Base-by-base conservation (phyloP, 805 yeast species). In the Ogataea allantospora region DNA sequence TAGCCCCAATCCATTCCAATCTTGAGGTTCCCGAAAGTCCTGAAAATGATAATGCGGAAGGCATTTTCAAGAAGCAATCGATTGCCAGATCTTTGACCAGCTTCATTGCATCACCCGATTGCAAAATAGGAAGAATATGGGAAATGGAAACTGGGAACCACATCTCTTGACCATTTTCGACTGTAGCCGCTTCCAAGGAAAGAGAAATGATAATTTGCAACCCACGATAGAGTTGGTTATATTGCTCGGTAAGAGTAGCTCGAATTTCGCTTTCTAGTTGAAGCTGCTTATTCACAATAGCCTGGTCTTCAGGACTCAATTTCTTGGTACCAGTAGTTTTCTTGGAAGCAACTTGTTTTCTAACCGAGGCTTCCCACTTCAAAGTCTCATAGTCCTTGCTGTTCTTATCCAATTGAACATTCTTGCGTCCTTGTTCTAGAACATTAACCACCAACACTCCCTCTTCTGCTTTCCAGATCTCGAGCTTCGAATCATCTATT, bases 311-410 rank as follows among this genome's bases (percentile, higher is more conserved):
- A 47, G 78, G 82, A 3, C 95, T 72, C 27, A 81, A 66, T 53
- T 83, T 84, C 60, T 73, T 80, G n/a, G 55, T 49, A 2, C 37
- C 24, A 10, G 39, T 43, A 9, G 41, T 41, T 45, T 73, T 70
- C 57, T 79, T 79, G 36, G 70, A 69, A 1, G 83, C 80, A 24
- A 88, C 68, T 53, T 88, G 91, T 46, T 78, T 78, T 51, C 91
- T 77, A 21, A 93, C 73, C 35, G 75, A 75, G 49, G 82, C 88
- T 56, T 93, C 99, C 98, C 98, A 91, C 58, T 86, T 79, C 42
- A 75, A 65, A 2, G 89, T 83, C 51, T 83, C 95, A 51, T 87
- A 87, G 53, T 88, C 96, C 55, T 81, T 88, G 1, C 86, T 66
- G 56, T 86, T 86, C 57, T 84, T 86, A 54, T 77, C 77, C 10